Base-by-base conservation (phyloP, 2,329 filamentous ascomycete species). In the Cladosporium sp. region DNA sequence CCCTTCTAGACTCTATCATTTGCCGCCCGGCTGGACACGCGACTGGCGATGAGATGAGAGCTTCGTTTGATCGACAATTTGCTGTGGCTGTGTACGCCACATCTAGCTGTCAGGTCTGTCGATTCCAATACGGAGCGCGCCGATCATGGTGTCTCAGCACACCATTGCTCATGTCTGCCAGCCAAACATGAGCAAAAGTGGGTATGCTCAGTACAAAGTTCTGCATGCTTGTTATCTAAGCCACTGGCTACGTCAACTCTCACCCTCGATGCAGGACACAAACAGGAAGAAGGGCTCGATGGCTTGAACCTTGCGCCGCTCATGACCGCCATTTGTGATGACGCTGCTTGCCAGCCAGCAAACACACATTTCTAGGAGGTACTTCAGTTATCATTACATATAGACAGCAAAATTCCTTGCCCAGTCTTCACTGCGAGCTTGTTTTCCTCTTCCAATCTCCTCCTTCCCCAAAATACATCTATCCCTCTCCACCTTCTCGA, bases 1-100 rank as follows among this genome's bases (percentile, higher is more conserved):
- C 33, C 43, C 43, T 47, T 47, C 43, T 22, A 47, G 43, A 47
- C 35, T n/a, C 19, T 15, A 30, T 8, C 7, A 16, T 13, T 5
- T n/a, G 20, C 19, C 13, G 38, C 7, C 19, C 38, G 13, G 32
- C 9, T 27, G 9, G 22, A 27, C 22, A 27, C 22, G 22, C 22
- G 22, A 27, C 22, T 9, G 4, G 22, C 22, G 22, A 27, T 9
- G 5, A 27, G 22, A n/a, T n/a, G n/a, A n/a, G n/a, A n/a, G n/a
- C n/a, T n/a, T n/a, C n/a, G n/a, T n/a, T n/a, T n/a, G n/a, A n/a
- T n/a, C n/a, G n/a, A n/a, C n/a, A 27, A 35, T 35, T n/a, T 7
- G 12, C 32, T n/a, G 32, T 35, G 32, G 32, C 32, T 35, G 32
- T 35, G 32, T 35, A 16, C 32, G 32, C 32, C 32, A 35, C 32